These are phyloP conservation scores for Cladophialophora immunda DNA, from an alignment of 2,329 filamentous ascomycete genomes.

Conservation along the genomic window DNA sequence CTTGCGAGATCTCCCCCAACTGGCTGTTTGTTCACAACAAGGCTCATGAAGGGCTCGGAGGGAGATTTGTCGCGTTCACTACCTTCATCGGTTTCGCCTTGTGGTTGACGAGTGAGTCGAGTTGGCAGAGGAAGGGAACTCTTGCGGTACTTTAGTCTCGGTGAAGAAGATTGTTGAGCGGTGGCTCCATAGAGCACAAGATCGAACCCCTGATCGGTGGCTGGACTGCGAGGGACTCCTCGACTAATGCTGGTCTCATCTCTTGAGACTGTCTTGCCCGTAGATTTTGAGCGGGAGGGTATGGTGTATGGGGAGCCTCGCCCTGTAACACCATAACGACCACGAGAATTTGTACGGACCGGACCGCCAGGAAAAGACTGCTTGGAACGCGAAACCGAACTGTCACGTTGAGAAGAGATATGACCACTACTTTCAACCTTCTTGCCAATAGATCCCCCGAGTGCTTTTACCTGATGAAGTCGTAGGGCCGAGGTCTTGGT, in stretches of 20 bases:
- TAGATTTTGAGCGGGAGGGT: conserved; percentile 14
- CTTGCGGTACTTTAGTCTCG: conserved; percentile 14
- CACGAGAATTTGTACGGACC: conserved; percentile 29
- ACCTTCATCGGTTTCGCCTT: not conserved
- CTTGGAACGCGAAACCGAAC: conserved; percentile 6
- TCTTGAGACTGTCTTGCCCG: not conserved
- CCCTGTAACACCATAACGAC: conserved; percentile 32
- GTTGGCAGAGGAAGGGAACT: conserved; percentile 33
- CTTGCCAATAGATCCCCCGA: conserved; percentile 23
- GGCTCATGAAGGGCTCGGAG: conserved; percentile 2
- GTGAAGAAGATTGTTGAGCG: not conserved
- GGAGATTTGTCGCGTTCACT: not conserved
- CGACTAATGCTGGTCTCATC: not conserved
- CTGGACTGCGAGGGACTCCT: not conserved
- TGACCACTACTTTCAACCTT: conserved; percentile 7
- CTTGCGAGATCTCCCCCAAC: not conserved
- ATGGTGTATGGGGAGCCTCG: conserved; percentile 37
- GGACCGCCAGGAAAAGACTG: conserved; percentile 20
- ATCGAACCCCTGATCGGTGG: not conserved
- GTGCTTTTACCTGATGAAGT: conserved; percentile 26
- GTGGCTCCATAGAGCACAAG: not conserved
- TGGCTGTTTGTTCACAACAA: not conserved
- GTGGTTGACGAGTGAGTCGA: conserved; percentile 6
- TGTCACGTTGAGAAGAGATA: conserved; percentile 19
- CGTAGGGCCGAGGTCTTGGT: conserved; percentile 34